Conservation (phyloP, 2,329 filamentous ascomycete genomes). For the Stachybotrys elegans region DNA sequence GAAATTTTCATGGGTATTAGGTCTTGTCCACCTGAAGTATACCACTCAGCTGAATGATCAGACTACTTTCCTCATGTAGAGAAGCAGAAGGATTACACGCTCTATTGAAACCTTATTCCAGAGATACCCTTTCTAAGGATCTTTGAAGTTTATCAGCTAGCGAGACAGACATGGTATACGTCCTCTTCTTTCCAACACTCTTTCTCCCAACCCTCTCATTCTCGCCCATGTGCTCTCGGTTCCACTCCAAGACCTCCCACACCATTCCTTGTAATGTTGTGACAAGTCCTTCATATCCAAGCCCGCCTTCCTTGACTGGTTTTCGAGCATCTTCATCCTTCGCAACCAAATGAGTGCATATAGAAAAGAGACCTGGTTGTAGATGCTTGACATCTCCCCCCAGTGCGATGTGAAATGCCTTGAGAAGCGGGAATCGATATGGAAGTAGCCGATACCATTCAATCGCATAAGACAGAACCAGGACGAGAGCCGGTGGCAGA, state of each 20-base stretch:
- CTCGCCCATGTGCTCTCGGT: conserved; percentile 13
- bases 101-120: neutral
- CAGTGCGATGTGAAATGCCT: conserved; percentile 20
- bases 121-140: neutral
- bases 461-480: conserved; percentile 29
- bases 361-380: conserved; percentile 32
- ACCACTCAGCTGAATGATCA: neutral
- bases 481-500: conserved; percentile 23
- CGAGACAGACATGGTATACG: neutral
- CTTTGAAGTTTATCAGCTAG: neutral
- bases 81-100: neutral
- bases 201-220: neutral
- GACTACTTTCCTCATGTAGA: neutral
- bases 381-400: conserved; percentile 25
- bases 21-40: neutral
- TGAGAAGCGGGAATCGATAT: conserved; percentile 15
- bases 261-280: conserved; percentile 34
- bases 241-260: conserved; percentile 36
- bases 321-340: conserved; percentile 29
- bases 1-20: neutral
- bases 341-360: conserved; percentile 26
- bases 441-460: conserved; percentile 29
- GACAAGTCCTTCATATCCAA: conserved; percentile 30
- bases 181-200: neutral
- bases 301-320: conserved; percentile 31